Percentiles rank a stretch among this genome's conserved stretches.
These are phyloP conservation scores for Cladorrhinum sp. DNA, from an alignment of 2,329 filamentous ascomycete genomes.

Conservation along the genomic window DNA sequence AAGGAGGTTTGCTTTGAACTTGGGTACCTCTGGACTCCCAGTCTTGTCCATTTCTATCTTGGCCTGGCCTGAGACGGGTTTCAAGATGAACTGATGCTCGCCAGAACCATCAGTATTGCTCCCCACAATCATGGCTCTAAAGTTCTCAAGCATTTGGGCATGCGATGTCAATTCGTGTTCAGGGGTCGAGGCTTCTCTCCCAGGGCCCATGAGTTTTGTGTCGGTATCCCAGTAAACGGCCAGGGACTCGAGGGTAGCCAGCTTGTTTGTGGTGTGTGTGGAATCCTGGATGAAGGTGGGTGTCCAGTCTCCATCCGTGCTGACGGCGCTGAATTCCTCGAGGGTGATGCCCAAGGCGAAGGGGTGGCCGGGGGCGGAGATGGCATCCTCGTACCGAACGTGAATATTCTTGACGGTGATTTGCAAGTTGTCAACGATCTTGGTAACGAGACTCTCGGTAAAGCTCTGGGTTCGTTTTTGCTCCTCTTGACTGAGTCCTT, in stretches of 20 bases:
- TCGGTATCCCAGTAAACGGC: conserved; percentile 99
- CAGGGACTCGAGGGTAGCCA: conserved; percentile 83
- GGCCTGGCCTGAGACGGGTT: conserved; percentile 90
- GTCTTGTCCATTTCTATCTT: conserved; percentile 95
- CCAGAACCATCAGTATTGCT: conserved; percentile 49
- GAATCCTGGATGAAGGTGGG: conserved; percentile 94
- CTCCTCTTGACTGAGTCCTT: conserved; percentile 91
- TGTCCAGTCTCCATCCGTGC: conserved; percentile 91
- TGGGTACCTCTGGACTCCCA: conserved; percentile 72
- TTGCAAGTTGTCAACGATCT: conserved; percentile 97
- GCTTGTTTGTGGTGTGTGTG: conserved; percentile 80
- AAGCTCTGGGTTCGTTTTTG: conserved; percentile 98
- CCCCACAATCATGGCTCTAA: conserved; percentile 76
- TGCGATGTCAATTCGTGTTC: conserved; percentile 65
- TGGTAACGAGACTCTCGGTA: conserved; percentile 88
- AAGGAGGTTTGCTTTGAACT: conserved; percentile 83
- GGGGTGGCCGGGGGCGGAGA: conserved; percentile 90
- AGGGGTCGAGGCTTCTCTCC: conserved; percentile 64
- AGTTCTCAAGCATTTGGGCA: conserved; percentile 71
- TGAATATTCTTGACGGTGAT: conserved; percentile 98
- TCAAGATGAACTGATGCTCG: conserved; percentile 88
- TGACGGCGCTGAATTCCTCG: conserved; percentile 94
- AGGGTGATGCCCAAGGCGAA: conserved; percentile 91
- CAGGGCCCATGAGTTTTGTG: conserved; percentile 75
- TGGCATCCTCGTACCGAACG: conserved; percentile 94